phyloP scores from a whole-genome alignment of 1,284 basidiomycete genomes.

The Coniferiporia sulphurascens region DNA sequence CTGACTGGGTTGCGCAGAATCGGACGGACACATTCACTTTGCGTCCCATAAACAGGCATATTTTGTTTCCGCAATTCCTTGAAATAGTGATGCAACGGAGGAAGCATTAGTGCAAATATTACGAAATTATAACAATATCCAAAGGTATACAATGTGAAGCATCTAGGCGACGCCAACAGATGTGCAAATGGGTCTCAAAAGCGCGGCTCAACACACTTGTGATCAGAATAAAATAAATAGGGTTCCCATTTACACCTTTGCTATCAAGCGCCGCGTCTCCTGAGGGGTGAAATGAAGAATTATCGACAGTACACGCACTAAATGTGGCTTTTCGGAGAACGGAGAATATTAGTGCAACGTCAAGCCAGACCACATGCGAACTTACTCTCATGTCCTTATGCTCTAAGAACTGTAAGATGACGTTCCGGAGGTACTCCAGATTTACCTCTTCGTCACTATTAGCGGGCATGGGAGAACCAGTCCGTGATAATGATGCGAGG shows the following conservation, averaged over 20 bases:
- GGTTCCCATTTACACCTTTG: slow-evolving; percentile 46
- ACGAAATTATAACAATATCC: neutral
- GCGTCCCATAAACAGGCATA: slow-evolving; percentile 50
- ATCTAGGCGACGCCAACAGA: neutral
- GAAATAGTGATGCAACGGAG: no score
- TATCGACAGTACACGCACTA: slow-evolving; percentile 85
- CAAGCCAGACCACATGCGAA: slow-evolving; percentile 25
- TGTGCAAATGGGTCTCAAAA: no score
- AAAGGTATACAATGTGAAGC: neutral
- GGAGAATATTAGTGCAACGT: slow-evolving; percentile 10
- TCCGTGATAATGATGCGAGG: slow-evolving; percentile 30
- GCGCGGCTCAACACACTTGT: no score
- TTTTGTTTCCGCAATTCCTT: slow-evolving; percentile 32
- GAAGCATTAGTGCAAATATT: neutral
- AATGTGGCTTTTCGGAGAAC: slow-evolving; percentile 58
- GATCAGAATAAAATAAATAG: neutral
- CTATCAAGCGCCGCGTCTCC: slow-evolving; percentile 80
- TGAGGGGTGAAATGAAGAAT: slow-evolving; percentile 92
- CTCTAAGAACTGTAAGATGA: slow-evolving; percentile 89
- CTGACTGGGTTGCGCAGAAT: no score
- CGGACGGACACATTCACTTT: slow-evolving; percentile 27
- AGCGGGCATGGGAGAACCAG: slow-evolving; percentile 39
- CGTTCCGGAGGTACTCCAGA: slow-evolving; percentile 92
- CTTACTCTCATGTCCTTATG: slow-evolving; percentile 84
- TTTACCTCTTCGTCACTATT: slow-evolving; percentile 86